These are phyloP conservation scores for Venustampulla echinocandica DNA, from an alignment of 495 filamentous ascomycete genomes.

Conservation along the genomic window DNA sequence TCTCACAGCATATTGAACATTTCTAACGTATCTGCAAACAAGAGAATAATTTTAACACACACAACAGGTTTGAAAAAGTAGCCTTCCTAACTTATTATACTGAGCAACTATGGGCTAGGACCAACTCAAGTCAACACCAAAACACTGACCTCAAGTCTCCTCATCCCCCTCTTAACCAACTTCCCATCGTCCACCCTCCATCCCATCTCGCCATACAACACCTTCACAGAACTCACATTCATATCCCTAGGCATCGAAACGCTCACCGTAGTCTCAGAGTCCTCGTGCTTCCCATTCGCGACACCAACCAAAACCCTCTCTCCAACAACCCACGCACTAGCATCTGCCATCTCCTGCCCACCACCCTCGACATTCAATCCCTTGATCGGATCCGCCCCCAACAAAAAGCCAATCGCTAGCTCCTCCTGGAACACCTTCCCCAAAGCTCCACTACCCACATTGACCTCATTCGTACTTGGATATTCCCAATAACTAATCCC, in stretches of 20 bases:
- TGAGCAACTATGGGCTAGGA: too few species aligned
- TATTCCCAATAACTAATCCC: constrained; percentile 42
- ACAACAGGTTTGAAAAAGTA: too few species aligned
- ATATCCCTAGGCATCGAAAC: constrained; percentile 10
- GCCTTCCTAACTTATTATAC: too few species aligned
- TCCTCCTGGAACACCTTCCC: constrained; percentile 32
- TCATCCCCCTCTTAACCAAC: constrained; percentile 16
- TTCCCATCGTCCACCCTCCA: constrained; percentile 13
- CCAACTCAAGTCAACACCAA: constrained; percentile 12
- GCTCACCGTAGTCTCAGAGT: constrained; percentile 1
- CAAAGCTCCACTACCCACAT: constrained; percentile 35
- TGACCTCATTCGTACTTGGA: constrained; percentile 36
- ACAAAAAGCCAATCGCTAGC: constrained; percentile 31
- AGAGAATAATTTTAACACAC: too few species aligned
- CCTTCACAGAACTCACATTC: not conserved
- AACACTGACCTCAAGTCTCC: constrained; percentile 15
- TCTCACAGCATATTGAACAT: too few species aligned
- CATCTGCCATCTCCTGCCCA: constrained; percentile 32
- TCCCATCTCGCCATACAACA: constrained; percentile 13
- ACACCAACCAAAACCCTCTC: constrained; percentile 35
- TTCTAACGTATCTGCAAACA: too few species aligned
- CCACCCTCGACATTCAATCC: constrained; percentile 11
- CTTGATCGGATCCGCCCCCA: constrained; percentile 31
- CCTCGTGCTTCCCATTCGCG: constrained; percentile 26
- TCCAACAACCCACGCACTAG: constrained; percentile 33